phyloP scores from a whole-genome alignment of 805 yeast genomes.

The Debaryomyces castellii region DNA sequence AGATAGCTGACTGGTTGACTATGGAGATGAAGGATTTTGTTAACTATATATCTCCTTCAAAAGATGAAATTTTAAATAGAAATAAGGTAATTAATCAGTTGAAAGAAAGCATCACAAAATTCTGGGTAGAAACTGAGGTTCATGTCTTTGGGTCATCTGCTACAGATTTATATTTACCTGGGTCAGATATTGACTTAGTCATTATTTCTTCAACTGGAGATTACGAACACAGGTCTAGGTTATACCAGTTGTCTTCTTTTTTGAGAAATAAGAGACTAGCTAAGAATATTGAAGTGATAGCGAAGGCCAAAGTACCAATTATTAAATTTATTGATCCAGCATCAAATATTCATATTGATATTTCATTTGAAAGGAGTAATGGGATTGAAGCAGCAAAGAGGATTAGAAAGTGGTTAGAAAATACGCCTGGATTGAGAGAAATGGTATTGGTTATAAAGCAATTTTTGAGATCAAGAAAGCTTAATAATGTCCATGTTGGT shows the following conservation, averaged over 20 bases:
- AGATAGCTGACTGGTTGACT: constrained; percentile 84
- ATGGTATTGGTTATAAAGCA: constrained; percentile 81
- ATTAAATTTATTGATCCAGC: constrained; percentile 80
- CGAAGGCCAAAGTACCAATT: constrained; percentile 91
- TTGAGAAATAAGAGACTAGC: constrained; percentile 65
- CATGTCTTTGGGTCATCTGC: constrained; percentile 94
- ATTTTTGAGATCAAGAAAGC: constrained; percentile 70
- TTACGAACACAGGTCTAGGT: constrained; percentile 59
- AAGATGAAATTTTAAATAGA: constrained; percentile 66
- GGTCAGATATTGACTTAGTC: constrained; percentile 95
- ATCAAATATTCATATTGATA: constrained; percentile 75
- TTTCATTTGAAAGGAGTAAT: constrained; percentile 83
- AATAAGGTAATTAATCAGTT: constrained; percentile 63
- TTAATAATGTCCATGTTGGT: constrained; percentile 88
- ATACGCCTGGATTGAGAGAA: constrained; percentile 79
- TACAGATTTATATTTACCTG: constrained; percentile 89
- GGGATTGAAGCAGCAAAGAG: constrained; percentile 81
- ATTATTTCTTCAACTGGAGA: constrained; percentile 61
- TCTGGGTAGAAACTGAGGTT: constrained; percentile 80
- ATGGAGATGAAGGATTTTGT: constrained; percentile 83
- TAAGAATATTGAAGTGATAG: constrained; percentile 75
- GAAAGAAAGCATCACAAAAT: constrained; percentile 45
- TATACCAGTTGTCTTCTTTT: constrained; percentile 72
- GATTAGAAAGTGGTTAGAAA: constrained; percentile 70
- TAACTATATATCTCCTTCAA: constrained; percentile 81